Evolutionary conservation across 768 basidiomycete genomes (phyloP), one percentile per base, ranked within the genome.

Genomic region (Amylocystis lapponica): DNA sequence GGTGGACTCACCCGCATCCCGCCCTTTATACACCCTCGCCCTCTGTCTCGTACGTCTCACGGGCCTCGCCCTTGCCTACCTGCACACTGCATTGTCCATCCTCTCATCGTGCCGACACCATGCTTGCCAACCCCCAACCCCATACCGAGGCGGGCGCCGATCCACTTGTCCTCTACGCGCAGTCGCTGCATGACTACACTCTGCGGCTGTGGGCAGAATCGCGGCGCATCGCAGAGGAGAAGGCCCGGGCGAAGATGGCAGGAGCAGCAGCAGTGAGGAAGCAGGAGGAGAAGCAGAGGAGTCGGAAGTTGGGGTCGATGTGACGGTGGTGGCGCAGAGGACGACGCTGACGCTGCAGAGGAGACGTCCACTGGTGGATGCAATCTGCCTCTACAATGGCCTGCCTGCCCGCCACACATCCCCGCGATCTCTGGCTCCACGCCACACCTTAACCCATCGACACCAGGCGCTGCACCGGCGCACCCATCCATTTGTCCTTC

Each of bases 191-290:
- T 57, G 70, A 81, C 43, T 84, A 83, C 48, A 85, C 83, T 22
- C 70, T 83, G 39, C 69, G 59, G 31, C 69, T 82, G 38, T 84
- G 83, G 81, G 75, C 76, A 39, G 79, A 84, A 56, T 80, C 81
- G 5, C 69, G 79, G 54, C 72, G 73, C 52, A 57, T 69, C 44
- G 75, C 73, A 29, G 81, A 82, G 55, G 76, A 81, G 49, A 55
- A 56, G 40, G 51, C 52, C 13, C 55, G 55, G 14, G 34, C 46
- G 13, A 54, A 53, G 32, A 41, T 48, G 11, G 50, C 50, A 13
- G 37, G 41, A 3, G 27, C 47, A 26, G 43, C 37, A 16, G 39
- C 40, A 16, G 47, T 21, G 25, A 52, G 47, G 29, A 47, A 36
- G 41, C 43, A 42, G 20, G 45, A 41, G 23, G 35, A 45, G 36